Evolutionary conservation across 2,329 filamentous ascomycete genomes (phyloP).

Genomic region (Esteya vermicola): DNA sequence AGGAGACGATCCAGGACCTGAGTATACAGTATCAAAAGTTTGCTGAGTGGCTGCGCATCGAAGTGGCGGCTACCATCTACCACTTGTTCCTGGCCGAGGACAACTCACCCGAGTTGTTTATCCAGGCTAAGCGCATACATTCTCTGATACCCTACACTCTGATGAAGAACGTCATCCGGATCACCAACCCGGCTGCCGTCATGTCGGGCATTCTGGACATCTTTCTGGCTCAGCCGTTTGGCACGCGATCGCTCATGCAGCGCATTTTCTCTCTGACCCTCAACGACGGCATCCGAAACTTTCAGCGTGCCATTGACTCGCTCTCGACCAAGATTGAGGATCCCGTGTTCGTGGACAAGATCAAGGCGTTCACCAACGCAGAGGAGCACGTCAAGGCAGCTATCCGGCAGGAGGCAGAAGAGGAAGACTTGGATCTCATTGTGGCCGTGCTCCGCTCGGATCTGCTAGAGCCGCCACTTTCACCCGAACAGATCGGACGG

Average conservation of each 20-base stretch:
- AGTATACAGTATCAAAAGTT: slow-evolving; percentile 97
- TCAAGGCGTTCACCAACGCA: slow-evolving; percentile 64
- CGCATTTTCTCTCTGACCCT: slow-evolving; percentile 87
- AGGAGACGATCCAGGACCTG: slow-evolving; percentile 73
- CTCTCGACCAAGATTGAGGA: slow-evolving; percentile 71
- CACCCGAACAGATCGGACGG: slow-evolving; percentile 60
- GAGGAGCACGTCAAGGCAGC: slow-evolving; percentile 60
- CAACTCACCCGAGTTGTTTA: slow-evolving; percentile 92
- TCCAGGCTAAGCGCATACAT: slow-evolving; percentile 86
- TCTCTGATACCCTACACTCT: slow-evolving; percentile 86
- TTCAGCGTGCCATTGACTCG: slow-evolving; percentile 75
- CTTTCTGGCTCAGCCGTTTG: slow-evolving; percentile 91
- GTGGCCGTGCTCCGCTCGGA: slow-evolving; percentile 76
- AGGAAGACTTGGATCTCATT: slow-evolving; percentile 69
- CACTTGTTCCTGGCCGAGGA: slow-evolving; percentile 96
- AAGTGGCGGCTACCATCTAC: slow-evolving; percentile 91
- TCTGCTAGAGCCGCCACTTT: slow-evolving; percentile 55
- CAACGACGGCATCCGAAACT: slow-evolving; percentile 74
- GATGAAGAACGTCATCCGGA: slow-evolving; percentile 91
- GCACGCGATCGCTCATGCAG: slow-evolving; percentile 78
- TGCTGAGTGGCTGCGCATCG: slow-evolving; percentile 93
- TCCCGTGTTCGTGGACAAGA: slow-evolving; percentile 60
- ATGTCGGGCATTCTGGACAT: slow-evolving; percentile 94
- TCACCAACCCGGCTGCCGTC: slow-evolving; percentile 90
- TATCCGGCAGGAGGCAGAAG: slow-evolving; percentile 58